Conservation (phyloP, 1,139 yeast species). For the Geotrichum cucujoidarum region DNA sequence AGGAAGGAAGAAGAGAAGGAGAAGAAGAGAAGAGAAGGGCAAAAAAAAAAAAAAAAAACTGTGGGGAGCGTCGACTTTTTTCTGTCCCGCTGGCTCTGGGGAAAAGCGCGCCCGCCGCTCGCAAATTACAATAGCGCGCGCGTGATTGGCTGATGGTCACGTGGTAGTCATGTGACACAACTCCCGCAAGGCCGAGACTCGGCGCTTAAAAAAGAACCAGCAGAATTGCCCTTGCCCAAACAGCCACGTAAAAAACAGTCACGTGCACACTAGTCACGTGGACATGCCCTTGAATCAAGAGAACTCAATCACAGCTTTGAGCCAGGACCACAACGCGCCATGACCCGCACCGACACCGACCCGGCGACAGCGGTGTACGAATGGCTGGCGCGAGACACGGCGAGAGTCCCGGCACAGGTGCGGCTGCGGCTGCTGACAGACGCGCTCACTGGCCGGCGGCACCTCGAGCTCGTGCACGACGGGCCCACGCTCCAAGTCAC, state of each 20-base stretch:
- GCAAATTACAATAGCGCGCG: neutral
- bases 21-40: conserved; percentile 3
- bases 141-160: neutral
- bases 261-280: no score
- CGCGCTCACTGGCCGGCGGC: neutral
- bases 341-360: no score
- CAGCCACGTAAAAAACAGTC: neutral
- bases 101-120: no score
- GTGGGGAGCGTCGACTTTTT: neutral
- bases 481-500: conserved; percentile 4
- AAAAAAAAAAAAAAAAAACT: conserved; percentile 1
- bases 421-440: neutral
- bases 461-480: conserved; percentile 10
- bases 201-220: neutral
- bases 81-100: no score
- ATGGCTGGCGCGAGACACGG: neutral
- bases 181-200: neutral
- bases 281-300: no score
- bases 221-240: neutral
- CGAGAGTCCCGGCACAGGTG: neutral
- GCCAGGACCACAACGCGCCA: no score
- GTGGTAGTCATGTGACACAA: neutral
- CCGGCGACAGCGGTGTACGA: conserved; percentile 1
- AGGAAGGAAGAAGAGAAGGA: neutral
- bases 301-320: no score